phyloP scores from a whole-genome alignment of 345 rosid species.

The Salix koriyanagi region DNA sequence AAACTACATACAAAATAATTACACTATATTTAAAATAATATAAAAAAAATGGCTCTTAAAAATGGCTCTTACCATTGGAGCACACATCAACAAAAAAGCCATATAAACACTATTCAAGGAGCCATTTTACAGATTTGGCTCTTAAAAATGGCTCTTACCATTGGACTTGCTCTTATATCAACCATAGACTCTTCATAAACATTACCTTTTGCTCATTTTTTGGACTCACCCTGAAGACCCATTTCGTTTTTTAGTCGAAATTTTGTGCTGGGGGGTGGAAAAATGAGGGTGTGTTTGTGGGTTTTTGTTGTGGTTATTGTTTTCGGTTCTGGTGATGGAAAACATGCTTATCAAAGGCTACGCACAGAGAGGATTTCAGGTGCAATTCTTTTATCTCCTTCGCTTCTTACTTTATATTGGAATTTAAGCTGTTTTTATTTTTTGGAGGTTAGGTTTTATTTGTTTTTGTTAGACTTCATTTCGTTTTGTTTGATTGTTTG shows the following conservation, averaged over 20 bases:
- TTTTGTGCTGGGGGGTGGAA: background rate
- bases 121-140: no score
- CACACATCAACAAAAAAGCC: no score
- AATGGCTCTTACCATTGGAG: no score
- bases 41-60: no score
- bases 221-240: slow-evolving; percentile 22
- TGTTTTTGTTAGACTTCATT: background rate
- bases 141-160: no score
- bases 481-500: background rate
- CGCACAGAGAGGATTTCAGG: slow-evolving; percentile 82
- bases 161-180: no score
- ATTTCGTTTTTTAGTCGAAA: slow-evolving; percentile 8
- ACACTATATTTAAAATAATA: no score
- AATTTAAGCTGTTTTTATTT: background rate
- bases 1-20: no score
- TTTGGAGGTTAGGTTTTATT: background rate
- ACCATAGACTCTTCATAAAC: slow-evolving; percentile 42
- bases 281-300: slow-evolving; percentile 39
- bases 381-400: slow-evolving; percentile 15
- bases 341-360: slow-evolving; percentile 38
- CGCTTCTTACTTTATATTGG: background rate
- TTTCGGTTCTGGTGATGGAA: slow-evolving; percentile 17
- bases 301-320: slow-evolving; percentile 29
- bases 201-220: slow-evolving; percentile 18
- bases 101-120: no score